These are phyloP conservation scores for Veloboletus limbatus DNA, from an alignment of 1,284 basidiomycete species.

Conservation along the genomic window DNA sequence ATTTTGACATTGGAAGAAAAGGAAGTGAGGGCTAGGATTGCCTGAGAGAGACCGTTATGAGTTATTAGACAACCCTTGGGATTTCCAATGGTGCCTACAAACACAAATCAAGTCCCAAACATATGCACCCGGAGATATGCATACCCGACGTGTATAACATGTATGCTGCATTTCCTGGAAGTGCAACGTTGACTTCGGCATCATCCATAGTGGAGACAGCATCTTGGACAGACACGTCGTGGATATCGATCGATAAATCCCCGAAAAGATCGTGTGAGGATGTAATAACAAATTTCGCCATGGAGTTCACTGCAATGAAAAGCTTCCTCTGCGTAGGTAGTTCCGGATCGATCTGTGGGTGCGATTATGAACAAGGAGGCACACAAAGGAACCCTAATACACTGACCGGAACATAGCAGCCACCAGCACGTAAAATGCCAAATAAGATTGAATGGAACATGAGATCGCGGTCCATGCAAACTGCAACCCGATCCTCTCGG, in stretches of 20 bases:
- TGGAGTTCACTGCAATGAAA: conserved; percentile 47
- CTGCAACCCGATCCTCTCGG: conserved; percentile 44
- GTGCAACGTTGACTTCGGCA: conserved; percentile 33
- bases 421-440: conserved; percentile 50
- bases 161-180: conserved; percentile 42
- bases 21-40: conserved; percentile 41
- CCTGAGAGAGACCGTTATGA: conserved; percentile 44
- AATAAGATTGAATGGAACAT: conserved; percentile 46
- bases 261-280: conserved; percentile 35
- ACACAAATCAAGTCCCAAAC: not conserved
- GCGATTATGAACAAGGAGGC: conserved; percentile 1
- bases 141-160: conserved; percentile 54
- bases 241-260: conserved; percentile 33
- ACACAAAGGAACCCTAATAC: conserved; percentile 24
- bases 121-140: not conserved
- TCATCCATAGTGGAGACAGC: conserved; percentile 31
- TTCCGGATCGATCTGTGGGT: conserved; percentile 49
- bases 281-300: conserved; percentile 43
- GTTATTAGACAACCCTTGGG: conserved; percentile 58
- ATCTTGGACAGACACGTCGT: conserved; percentile 23
- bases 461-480: conserved; percentile 46
- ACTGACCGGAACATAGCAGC: conserved; percentile 53
- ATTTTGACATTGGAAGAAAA: conserved; percentile 39
- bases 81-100: conserved; percentile 49
- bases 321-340: conserved; percentile 47